These are phyloP conservation scores for Apiospora arundinis DNA, from an alignment of 2,329 filamentous ascomycete genomes.

Conservation along the genomic window DNA sequence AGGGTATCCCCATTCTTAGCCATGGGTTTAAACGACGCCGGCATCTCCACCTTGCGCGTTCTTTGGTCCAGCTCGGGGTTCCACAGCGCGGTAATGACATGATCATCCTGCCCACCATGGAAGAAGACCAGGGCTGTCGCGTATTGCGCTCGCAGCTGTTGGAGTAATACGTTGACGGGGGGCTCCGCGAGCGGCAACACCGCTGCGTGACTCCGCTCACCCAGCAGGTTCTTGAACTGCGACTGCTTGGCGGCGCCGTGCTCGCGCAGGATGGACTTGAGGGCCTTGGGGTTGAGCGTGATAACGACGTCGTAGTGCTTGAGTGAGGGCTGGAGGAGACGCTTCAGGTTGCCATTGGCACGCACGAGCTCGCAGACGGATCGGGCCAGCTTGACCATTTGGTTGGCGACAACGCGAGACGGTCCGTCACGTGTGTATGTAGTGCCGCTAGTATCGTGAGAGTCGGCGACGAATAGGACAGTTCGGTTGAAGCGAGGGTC, in stretches of 20 bases:
- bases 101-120: conserved; percentile 64
- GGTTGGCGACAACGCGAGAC: conserved; percentile 80
- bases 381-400: conserved; percentile 82
- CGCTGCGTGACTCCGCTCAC: conserved; percentile 56
- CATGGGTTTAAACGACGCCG: conserved; percentile 68
- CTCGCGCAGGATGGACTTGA: conserved; percentile 49
- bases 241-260: conserved; percentile 46
- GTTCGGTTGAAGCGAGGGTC: conserved; percentile 88
- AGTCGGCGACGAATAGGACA: conserved; percentile 81
- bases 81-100: conserved; percentile 66
- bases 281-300: conserved; percentile 65
- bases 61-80: conserved; percentile 61
- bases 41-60: conserved; percentile 73
- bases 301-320: conserved; percentile 88
- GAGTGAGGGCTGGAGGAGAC: conserved; percentile 76
- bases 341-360: conserved; percentile 57
- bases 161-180: conserved; percentile 67
- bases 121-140: conserved; percentile 80
- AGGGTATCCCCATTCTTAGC: conserved; percentile 51
- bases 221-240: conserved; percentile 84
- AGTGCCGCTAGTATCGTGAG: conserved; percentile 77
- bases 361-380: conserved; percentile 71
- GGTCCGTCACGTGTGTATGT: conserved; percentile 78
- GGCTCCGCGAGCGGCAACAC: conserved; percentile 59
- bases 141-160: conserved; percentile 72